phyloP scores from a whole-genome alignment of 345 rosid species.

The Corymbia maculata region DNA sequence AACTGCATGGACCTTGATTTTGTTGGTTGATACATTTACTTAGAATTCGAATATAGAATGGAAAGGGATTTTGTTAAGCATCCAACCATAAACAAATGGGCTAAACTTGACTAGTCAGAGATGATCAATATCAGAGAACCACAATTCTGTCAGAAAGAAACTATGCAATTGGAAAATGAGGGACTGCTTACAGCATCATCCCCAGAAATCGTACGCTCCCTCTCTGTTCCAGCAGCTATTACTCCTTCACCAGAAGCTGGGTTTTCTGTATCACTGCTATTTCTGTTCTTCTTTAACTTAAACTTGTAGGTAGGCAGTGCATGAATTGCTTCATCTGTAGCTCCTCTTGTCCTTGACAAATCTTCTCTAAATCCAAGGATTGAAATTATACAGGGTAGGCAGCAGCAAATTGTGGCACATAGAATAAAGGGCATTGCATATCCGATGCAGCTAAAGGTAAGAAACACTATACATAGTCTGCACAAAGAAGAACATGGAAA shows the following conservation, averaged over 20 bases:
- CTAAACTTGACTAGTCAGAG: background rate
- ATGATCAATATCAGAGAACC: background rate
- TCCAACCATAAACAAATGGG: background rate
- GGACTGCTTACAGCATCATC: conserved; percentile 77
- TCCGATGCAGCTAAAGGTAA: conserved; percentile 90
- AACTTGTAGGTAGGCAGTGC: conserved; percentile 92
- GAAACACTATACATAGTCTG: conserved; percentile 97
- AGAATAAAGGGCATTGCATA: conserved; percentile 98
- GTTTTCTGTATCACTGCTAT: conserved; percentile 35
- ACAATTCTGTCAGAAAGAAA: background rate
- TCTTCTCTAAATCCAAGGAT: conserved; percentile 93
- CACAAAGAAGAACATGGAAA: background rate
- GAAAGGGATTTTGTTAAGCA: background rate
- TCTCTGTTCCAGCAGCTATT: conserved; percentile 89
- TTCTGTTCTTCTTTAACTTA: conserved; percentile 61
- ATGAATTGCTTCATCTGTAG: conserved; percentile 79
- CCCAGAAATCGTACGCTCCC: conserved; percentile 69
- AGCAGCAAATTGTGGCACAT: conserved; percentile 95
- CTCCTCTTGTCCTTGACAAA: conserved; percentile 78
- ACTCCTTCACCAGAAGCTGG: conserved; percentile 50
- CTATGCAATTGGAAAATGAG: background rate
- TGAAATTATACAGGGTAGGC: conserved; percentile 92
- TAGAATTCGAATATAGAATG: background rate
- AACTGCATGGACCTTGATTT: background rate
- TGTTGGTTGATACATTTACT: background rate